phyloP scores from a whole-genome alignment of 768 basidiomycete genomes.

The Favolaschia claudopus region DNA sequence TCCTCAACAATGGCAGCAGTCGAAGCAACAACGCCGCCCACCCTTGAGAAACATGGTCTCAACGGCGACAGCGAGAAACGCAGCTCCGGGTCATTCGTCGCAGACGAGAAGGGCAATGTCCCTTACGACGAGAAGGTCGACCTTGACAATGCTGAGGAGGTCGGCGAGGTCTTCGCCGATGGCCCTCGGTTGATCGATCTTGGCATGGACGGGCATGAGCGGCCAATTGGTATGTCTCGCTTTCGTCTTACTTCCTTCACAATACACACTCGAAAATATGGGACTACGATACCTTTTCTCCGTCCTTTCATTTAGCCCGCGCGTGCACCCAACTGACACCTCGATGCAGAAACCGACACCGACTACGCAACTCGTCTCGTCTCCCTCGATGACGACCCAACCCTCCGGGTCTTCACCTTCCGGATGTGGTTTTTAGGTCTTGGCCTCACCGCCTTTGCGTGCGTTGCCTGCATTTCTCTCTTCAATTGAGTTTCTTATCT shows the following conservation, averaged over 20 bases:
- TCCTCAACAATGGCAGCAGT: conserved; percentile 23
- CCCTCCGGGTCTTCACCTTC: conserved; percentile 39
- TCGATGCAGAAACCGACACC: conserved; percentile 27
- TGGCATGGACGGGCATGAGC: conserved; percentile 30
- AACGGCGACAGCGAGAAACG: conserved; percentile 19
- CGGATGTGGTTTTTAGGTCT: conserved; percentile 36
- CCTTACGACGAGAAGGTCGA: conserved; percentile 7
- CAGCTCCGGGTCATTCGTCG: conserved; percentile 4
- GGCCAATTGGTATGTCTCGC: conserved; percentile 26
- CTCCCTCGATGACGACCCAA: conserved; percentile 39
- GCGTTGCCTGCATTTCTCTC: too few relatives aligned
- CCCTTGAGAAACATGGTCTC: conserved; percentile 11
- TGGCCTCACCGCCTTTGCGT: conserved; percentile 39
- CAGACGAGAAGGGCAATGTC: too few relatives aligned
- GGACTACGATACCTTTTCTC: background rate
- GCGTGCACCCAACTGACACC: background rate
- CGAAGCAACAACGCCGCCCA: conserved; percentile 20
- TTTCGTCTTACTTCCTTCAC: background rate
- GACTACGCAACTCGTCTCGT: conserved; percentile 34
- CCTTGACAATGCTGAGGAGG: background rate
- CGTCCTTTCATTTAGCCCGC: background rate
- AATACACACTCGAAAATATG: too few relatives aligned
- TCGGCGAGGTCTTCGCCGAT: conserved; percentile 3
- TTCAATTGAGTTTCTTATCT: too few relatives aligned
- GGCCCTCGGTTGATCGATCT: conserved; percentile 31